phyloP scores from a whole-genome alignment of 768 basidiomycete genomes.

The Collybiopsis confluens region DNA sequence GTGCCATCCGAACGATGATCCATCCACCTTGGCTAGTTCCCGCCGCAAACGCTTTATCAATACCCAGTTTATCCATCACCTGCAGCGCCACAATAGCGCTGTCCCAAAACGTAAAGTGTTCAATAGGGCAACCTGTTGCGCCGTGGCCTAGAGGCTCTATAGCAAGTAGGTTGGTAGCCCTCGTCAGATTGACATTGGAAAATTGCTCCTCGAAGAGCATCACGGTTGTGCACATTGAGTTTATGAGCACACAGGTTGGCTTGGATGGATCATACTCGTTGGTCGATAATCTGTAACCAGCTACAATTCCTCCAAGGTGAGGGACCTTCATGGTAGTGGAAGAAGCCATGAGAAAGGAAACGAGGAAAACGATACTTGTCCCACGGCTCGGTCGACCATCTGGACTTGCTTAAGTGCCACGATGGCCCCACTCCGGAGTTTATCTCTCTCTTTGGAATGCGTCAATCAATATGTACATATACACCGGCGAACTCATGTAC shows the following conservation, averaged over 20 bases:
- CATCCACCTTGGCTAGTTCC: not conserved
- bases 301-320: not conserved
- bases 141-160: not conserved
- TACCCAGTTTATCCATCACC: not conserved
- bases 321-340: not conserved
- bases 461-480: no score
- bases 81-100: not conserved
- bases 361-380: no score
- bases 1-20: not conserved
- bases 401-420: no score
- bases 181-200: not conserved
- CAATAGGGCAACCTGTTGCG: not conserved
- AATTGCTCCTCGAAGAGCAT: not conserved
- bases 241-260: not conserved
- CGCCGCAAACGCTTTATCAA: not conserved
- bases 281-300: not conserved
- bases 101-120: conserved; percentile 1
- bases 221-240: conserved; percentile 1
- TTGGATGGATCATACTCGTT: not conserved
- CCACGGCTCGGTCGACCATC: no score
- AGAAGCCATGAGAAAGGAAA: not conserved
- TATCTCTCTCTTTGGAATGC: no score
- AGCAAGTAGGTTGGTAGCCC: not conserved
- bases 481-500: no score
- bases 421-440: no score